Percentiles rank a stretch among this genome's conserved stretches.
Evolutionary conservation across 441 rosid genomes (phyloP).

Genomic region (Pelargonium cotyledonis): DNA sequence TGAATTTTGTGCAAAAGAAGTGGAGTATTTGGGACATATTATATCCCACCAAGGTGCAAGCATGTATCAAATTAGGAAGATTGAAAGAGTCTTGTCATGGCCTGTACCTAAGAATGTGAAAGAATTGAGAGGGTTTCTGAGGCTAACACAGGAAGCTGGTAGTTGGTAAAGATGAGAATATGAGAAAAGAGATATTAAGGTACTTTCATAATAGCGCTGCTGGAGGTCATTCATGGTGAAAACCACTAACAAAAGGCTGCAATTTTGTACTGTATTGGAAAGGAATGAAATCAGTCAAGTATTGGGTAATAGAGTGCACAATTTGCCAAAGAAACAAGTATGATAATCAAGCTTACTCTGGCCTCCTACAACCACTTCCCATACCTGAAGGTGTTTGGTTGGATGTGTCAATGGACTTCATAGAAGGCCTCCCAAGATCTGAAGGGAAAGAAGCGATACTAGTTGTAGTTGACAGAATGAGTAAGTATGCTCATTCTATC

Average conservation of each 20-base stretch:
- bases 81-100: too few species aligned
- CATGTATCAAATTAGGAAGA: too few species aligned
- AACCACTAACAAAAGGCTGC: background rate
- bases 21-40: too few species aligned
- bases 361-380: background rate
- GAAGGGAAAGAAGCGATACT: background rate
- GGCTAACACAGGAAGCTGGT: too few species aligned
- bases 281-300: background rate
- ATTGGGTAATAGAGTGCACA: background rate
- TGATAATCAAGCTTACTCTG: background rate
- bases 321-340: slow-evolving; percentile 1
- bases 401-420: slow-evolving; percentile 14
- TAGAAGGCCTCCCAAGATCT: background rate
- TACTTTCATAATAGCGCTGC: background rate
- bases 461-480: slow-evolving; percentile 12
- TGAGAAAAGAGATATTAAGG: background rate
- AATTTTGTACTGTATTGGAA: background rate
- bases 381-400: background rate
- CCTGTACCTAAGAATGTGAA: too few species aligned
- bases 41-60: too few species aligned
- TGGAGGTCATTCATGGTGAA: background rate
- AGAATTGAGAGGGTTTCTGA: too few species aligned
- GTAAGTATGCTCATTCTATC: slow-evolving; percentile 1
- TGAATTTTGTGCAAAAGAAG: too few species aligned
- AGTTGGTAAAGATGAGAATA: background rate